Evolutionary conservation across 2,329 filamentous ascomycete genomes (phyloP).

Genomic region (Trichothecium sympodiale): DNA sequence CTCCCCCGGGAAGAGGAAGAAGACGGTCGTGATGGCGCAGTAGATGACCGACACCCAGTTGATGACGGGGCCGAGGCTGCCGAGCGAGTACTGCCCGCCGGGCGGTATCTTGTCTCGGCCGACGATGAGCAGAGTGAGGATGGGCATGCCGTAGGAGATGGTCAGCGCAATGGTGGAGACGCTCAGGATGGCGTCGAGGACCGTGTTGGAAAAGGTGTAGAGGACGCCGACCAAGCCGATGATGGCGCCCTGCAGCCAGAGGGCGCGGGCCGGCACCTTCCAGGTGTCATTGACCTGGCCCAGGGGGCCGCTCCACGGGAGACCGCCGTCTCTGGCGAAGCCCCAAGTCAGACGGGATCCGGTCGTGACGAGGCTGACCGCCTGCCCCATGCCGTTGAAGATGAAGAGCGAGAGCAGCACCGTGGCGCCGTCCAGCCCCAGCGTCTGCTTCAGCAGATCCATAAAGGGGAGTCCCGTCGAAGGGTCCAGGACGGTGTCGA

Average conservation of each 20-base stretch:
- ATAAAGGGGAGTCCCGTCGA: constrained; percentile 25
- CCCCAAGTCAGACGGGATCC: constrained; percentile 32
- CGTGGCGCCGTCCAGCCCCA: constrained; percentile 16
- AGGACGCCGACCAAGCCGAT: constrained; percentile 28
- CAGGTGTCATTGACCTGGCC: constrained; percentile 21
- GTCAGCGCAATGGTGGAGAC: constrained; percentile 36
- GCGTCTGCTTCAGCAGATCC: constrained; percentile 21
- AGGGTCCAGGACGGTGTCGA: constrained; percentile 22
- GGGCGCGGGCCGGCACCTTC: constrained; percentile 32
- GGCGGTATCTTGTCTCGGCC: constrained; percentile 34
- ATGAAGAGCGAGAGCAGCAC: constrained; percentile 32
- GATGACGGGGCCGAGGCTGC: constrained; percentile 19
- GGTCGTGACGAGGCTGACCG: constrained; percentile 30
- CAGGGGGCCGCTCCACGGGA: constrained; percentile 24
- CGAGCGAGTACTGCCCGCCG: constrained; percentile 25
- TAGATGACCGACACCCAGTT: constrained; percentile 32
- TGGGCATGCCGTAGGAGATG: constrained; percentile 26
- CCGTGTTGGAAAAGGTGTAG: constrained; percentile 33
- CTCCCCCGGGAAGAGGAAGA: constrained; percentile 31
- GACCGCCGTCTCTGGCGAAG: constrained; percentile 30
- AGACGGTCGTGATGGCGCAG: constrained; percentile 31
- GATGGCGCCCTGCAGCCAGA: constrained; percentile 29
- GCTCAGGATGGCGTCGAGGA: constrained; percentile 35
- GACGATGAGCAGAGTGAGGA: constrained; percentile 25
- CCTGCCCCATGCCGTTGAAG: constrained; percentile 36